phyloP scores from a whole-genome alignment of 306 rosid species.

The Leucaena leucocephala region DNA sequence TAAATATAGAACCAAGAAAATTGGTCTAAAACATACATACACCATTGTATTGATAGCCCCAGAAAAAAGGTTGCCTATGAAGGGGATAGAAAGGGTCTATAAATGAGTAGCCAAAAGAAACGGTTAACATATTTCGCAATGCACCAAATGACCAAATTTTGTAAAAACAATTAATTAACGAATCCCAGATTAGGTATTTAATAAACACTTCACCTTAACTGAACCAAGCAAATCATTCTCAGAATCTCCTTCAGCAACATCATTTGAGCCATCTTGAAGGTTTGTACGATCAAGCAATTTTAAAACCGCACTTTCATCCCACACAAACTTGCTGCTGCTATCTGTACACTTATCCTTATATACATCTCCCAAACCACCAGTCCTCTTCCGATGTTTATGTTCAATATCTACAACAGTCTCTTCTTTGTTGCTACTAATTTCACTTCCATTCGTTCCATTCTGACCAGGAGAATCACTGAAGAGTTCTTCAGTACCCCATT shows the following conservation, averaged over 20 bases:
- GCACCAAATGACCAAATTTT: constrained; percentile 16
- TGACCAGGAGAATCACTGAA: constrained; percentile 67
- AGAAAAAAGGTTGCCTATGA: neutral
- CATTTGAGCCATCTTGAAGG: constrained; percentile 79
- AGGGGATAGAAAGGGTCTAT: neutral
- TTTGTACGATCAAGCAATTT: constrained; percentile 93
- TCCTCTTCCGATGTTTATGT: constrained; percentile 86
- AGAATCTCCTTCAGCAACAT: constrained; percentile 84
- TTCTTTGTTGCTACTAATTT: constrained; percentile 71
- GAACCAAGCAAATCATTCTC: constrained; percentile 97
- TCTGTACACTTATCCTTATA: constrained; percentile 94
- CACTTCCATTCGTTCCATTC: constrained; percentile 67
- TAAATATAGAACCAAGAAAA: constrained; percentile 8
- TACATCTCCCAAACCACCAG: constrained; percentile 94
- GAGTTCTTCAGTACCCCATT: constrained; percentile 99
- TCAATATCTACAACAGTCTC: constrained; percentile 72
- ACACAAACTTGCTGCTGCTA: constrained; percentile 69
- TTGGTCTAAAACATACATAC: neutral
- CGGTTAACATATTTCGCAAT: neutral
- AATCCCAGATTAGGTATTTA: constrained; percentile 34
- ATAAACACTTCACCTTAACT: constrained; percentile 72
- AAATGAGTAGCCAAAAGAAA: neutral
- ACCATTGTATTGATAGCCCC: neutral
- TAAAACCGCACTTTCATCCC: constrained; percentile 96
- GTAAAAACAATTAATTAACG: constrained; percentile 10